These are phyloP conservation scores for Aureobasidium sp. DNA, from an alignment of 2,329 filamentous ascomycete species.

Conservation along the genomic window DNA sequence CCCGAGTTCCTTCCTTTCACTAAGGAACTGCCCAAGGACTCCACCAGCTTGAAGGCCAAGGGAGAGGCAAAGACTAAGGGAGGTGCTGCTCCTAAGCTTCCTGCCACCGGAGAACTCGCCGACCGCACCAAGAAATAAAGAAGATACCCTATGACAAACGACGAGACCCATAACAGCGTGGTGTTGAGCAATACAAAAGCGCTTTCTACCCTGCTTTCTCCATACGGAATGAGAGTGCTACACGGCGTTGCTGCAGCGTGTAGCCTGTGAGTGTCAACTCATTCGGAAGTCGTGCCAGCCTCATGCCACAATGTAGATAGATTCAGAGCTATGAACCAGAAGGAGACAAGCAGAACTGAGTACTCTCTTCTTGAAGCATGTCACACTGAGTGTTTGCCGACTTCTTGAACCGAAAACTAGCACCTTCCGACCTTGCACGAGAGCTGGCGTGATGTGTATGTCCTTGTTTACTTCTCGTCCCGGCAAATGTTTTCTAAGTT, in stretches of 20 bases:
- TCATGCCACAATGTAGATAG: not conserved
- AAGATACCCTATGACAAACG: slow-evolving; percentile 4
- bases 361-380: not conserved
- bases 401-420: not conserved
- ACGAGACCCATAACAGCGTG: not conserved
- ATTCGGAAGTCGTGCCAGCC: not conserved
- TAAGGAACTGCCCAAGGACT: slow-evolving; percentile 75
- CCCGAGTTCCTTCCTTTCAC: slow-evolving; percentile 84
- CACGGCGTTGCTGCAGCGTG: not conserved
- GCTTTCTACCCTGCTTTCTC: not conserved
- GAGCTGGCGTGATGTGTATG: slow-evolving; percentile 2
- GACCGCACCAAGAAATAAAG: slow-evolving; percentile 15
- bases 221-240: not conserved
- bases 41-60: slow-evolving; percentile 51
- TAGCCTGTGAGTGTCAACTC: not conserved
- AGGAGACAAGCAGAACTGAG: not conserved
- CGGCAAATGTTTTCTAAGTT: not conserved
- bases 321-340: not conserved
- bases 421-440: not conserved
- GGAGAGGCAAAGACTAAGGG: slow-evolving; percentile 20
- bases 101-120: slow-evolving; percentile 13
- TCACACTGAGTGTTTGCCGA: not conserved
- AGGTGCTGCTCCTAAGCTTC: slow-evolving; percentile 19
- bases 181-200: not conserved
- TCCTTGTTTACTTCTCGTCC: not conserved